A percentile compares a stretch with the other conserved stretches of the same genome.
Evolutionary conservation across 2,329 filamentous ascomycete genomes (phyloP).

Genomic region (Hortaea werneckii): DNA sequence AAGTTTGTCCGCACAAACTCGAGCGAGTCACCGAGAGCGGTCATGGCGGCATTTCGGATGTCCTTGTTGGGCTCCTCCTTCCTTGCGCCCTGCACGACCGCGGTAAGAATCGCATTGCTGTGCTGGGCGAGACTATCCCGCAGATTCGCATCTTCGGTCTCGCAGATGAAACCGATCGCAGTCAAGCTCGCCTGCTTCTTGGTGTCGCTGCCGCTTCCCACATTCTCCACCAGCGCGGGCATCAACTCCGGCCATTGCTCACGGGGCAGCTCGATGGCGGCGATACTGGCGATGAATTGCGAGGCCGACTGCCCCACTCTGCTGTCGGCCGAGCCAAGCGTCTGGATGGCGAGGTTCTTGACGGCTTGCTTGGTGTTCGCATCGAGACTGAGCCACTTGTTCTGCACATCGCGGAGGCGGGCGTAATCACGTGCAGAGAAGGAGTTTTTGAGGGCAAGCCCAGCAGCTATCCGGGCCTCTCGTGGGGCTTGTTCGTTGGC

Average conservation of each 20-base stretch:
- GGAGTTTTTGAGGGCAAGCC: slow-evolving; percentile 95
- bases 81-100: slow-evolving; percentile 91
- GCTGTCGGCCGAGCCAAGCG: slow-evolving; percentile 65
- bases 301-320: slow-evolving; percentile 83
- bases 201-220: slow-evolving; percentile 74
- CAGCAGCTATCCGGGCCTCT: slow-evolving; percentile 84
- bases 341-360: slow-evolving; percentile 84
- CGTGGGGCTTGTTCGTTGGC: slow-evolving; percentile 78
- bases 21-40: slow-evolving; percentile 86
- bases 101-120: slow-evolving; percentile 95
- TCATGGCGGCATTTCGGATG: slow-evolving; percentile 85
- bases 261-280: slow-evolving; percentile 84
- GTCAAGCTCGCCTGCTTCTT: slow-evolving; percentile 92
- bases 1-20: slow-evolving; percentile 98
- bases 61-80: slow-evolving; percentile 91
- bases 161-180: slow-evolving; percentile 97
- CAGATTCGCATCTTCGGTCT: slow-evolving; percentile 82
- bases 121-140: slow-evolving; percentile 70
- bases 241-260: slow-evolving; percentile 92
- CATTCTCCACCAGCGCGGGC: slow-evolving; percentile 79
- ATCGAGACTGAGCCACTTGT: slow-evolving; percentile 83
- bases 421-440: slow-evolving; percentile 87
- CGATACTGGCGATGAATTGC: slow-evolving; percentile 91
- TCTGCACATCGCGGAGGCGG: slow-evolving; percentile 80
- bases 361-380: slow-evolving; percentile 74